Percentiles rank a stretch among this genome's conserved stretches.
phyloP scores from a whole-genome alignment of 257 asterid genomes.

The Marsdenia floribunda region DNA sequence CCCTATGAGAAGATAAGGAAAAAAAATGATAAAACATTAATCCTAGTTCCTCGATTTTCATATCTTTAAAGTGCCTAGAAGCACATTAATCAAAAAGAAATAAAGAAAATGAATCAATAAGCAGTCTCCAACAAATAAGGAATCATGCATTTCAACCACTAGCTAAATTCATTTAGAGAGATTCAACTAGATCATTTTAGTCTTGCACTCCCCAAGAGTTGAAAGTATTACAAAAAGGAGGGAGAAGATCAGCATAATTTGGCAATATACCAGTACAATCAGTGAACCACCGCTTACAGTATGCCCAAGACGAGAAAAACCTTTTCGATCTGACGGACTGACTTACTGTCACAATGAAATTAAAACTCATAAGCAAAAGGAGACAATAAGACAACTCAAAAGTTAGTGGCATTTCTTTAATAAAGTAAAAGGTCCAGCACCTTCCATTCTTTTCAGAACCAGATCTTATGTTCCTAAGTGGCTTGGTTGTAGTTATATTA shows the following conservation, averaged over 20 bases:
- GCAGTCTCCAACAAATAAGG: not conserved
- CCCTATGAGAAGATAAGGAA: not conserved
- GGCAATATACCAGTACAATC: slow-evolving; percentile 66
- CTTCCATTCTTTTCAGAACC: slow-evolving; percentile 82
- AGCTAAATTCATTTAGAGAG: not conserved
- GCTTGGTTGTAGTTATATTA: slow-evolving; percentile 52
- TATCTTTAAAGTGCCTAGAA: not conserved
- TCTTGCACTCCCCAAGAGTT: not conserved
- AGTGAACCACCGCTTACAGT: slow-evolving; percentile 62
- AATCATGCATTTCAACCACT: not conserved
- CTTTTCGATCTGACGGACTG: slow-evolving; percentile 94
- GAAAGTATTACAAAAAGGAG: not conserved
- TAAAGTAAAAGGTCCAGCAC: slow-evolving; percentile 33
- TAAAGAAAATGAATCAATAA: not conserved
- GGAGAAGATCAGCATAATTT: not conserved
- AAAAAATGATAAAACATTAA: not conserved
- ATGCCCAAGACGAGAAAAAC: slow-evolving; percentile 79
- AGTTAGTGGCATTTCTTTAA: slow-evolving; percentile 11
- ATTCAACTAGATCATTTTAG: not conserved
- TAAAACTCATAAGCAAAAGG: slow-evolving; percentile 22
- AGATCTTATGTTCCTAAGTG: slow-evolving; percentile 58
- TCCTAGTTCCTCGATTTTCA: not conserved
- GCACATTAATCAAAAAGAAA: not conserved
- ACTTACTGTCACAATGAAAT: slow-evolving; percentile 58
- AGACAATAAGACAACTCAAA: slow-evolving; percentile 13